A percentile compares a stretch with the other conserved stretches of the same genome.
phyloP scores from a whole-genome alignment of 805 yeast genomes.

The Zygoascus bituminiphila region DNA sequence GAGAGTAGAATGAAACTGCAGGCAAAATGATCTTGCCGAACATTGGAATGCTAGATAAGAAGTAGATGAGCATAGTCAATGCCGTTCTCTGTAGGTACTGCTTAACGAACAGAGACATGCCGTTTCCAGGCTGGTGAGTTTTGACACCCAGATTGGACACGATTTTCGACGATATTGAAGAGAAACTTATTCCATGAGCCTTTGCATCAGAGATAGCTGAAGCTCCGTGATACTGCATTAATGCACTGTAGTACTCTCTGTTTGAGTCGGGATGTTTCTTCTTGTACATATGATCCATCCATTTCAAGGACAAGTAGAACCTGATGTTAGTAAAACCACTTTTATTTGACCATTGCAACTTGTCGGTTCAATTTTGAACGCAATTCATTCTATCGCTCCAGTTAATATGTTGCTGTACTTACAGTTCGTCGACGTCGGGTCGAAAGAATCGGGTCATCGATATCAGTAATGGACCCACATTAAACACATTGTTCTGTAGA shows the following conservation, averaged over 20 bases:
- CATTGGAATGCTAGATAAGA: conserved; percentile 34
- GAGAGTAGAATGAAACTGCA: conserved; percentile 35
- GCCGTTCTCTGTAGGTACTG: conserved; percentile 19
- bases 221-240: conserved; percentile 8
- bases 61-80: conserved; percentile 28
- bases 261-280: conserved; percentile 34
- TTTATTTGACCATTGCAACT: too few species aligned
- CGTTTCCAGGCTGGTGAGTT: not conserved
- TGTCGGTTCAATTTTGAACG: too few species aligned
- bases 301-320: conserved; percentile 33
- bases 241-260: conserved; percentile 18
- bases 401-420: not conserved
- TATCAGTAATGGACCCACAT: conserved; percentile 35
- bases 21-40: conserved; percentile 38
- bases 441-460: conserved; percentile 32
- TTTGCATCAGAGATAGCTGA: not conserved
- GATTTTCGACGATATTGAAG: not conserved
- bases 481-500: conserved; percentile 33
- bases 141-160: not conserved
- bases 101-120: conserved; percentile 3
- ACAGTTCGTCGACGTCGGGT: conserved; percentile 34
- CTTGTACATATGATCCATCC: conserved; percentile 33
- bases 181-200: not conserved
- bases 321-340: not conserved
- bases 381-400: too few species aligned